phyloP scores from a whole-genome alignment of 2,329 filamentous ascomycete species.

The Dendryphion nanum region DNA sequence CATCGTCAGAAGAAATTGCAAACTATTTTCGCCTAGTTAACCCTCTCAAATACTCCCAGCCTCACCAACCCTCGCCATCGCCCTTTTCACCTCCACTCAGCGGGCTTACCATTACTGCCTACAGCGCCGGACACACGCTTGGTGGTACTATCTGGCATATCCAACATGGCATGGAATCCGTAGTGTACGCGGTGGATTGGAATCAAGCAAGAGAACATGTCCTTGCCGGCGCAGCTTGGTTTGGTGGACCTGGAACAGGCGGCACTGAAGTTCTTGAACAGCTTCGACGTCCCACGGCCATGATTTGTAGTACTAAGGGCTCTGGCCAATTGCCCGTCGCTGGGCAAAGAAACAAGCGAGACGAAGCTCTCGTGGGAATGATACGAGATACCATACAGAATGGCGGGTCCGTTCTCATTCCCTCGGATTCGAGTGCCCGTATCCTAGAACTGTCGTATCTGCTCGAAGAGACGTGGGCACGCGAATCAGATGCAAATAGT shows the following conservation, averaged over 20 bases:
- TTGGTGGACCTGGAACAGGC: conserved; percentile 75
- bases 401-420: conserved; percentile 89
- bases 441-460: conserved; percentile 90
- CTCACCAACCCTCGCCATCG: conserved; percentile 83
- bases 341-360: conserved; percentile 74
- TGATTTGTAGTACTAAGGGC: conserved; percentile 87
- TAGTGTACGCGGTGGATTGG: conserved; percentile 98
- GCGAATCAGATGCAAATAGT: conserved; percentile 38
- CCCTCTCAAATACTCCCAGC: conserved; percentile 93
- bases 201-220: conserved; percentile 97
- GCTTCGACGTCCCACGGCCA: conserved; percentile 84
- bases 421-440: conserved; percentile 91
- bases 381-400: conserved; percentile 74
- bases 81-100: conserved; percentile 87
- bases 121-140: conserved; percentile 92
- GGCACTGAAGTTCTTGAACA: conserved; percentile 92
- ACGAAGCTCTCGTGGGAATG: conserved; percentile 80
- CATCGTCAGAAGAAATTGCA: conserved; percentile 84
- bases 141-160: conserved; percentile 99
- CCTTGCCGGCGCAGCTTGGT: conserved; percentile 87
- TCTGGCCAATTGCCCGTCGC: conserved; percentile 68
- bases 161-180: conserved; percentile 92
- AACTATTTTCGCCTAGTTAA: conserved; percentile 89
- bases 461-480: conserved; percentile 82
- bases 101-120: conserved; percentile 90